Conservation (phyloP, 441 rosid genomes). For the Omphalea diandra region DNA sequence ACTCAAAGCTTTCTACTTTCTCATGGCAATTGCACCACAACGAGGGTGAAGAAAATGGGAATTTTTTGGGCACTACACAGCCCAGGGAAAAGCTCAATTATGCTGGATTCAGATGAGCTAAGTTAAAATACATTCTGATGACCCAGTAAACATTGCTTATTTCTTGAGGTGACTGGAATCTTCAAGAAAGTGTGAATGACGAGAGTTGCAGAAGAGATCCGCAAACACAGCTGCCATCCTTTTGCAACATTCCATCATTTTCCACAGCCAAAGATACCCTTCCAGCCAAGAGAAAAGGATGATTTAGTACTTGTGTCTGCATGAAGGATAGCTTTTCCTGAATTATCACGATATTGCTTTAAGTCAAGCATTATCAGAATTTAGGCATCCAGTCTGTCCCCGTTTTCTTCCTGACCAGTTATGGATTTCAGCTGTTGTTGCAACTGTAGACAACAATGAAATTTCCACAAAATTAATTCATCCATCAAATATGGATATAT, state of each 20-base stretch:
- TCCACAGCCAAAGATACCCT: conserved; percentile 16
- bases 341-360: conserved; percentile 29
- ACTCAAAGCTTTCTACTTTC: conserved; percentile 17
- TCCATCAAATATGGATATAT: not conserved
- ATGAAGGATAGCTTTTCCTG: conserved; percentile 34
- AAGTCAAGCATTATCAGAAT: conserved; percentile 29
- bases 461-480: not conserved
- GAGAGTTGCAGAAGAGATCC: conserved; percentile 11
- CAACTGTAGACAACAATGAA: conserved; percentile 50
- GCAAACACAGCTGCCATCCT: conserved; percentile 17
- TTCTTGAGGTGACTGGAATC: conserved; percentile 17
- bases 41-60: not conserved
- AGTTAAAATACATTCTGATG: not conserved
- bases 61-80: not conserved
- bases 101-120: not conserved
- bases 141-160: conserved; percentile 9
- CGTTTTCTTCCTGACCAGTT: conserved; percentile 58
- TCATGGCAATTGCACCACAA: conserved; percentile 9
- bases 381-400: conserved; percentile 41
- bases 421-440: conserved; percentile 66
- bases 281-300: conserved; percentile 18
- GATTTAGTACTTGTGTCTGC: conserved; percentile 24
- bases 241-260: conserved; percentile 5
- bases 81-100: not conserved
- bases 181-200: conserved; percentile 5